phyloP scores from a whole-genome alignment of 805 yeast genomes.

The Schizosaccharomyces osmophilus region DNA sequence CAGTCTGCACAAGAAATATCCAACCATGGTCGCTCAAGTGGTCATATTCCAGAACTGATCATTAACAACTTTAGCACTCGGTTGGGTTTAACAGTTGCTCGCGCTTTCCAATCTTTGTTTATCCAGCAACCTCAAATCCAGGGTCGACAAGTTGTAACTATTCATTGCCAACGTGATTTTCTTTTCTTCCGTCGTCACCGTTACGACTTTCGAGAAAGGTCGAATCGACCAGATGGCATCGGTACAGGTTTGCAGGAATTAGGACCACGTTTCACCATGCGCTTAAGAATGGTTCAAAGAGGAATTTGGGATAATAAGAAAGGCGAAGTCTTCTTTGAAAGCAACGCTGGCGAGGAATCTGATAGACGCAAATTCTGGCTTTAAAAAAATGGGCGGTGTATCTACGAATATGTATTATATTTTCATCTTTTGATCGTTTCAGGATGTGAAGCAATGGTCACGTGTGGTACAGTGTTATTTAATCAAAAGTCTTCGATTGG shows the following conservation, averaged over 20 bases:
- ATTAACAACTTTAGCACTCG: slow-evolving; percentile 81
- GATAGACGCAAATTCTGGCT: not conserved
- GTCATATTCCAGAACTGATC: slow-evolving; percentile 75
- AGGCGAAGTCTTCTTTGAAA: not conserved
- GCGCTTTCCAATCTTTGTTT: slow-evolving; percentile 72
- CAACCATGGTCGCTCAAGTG: slow-evolving; percentile 81
- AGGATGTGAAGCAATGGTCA: too few species aligned
- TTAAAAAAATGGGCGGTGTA: not conserved
- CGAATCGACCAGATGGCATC: slow-evolving; percentile 40
- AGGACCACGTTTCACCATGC: slow-evolving; percentile 89
- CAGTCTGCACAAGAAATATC: slow-evolving; percentile 47
- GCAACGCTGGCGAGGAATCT: slow-evolving; percentile 1
- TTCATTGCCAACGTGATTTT: slow-evolving; percentile 89
- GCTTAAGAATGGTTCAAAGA: slow-evolving; percentile 66
- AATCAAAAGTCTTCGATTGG: too few species aligned
- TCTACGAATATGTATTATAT: too few species aligned
- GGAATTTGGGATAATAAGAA: slow-evolving; percentile 44
- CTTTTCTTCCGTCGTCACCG: slow-evolving; percentile 90
- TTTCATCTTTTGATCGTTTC: too few species aligned
- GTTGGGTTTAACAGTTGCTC: slow-evolving; percentile 78
- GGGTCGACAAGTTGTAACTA: slow-evolving; percentile 85
- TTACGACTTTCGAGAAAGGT: slow-evolving; percentile 69
- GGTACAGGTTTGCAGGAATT: slow-evolving; percentile 44
- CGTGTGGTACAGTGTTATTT: too few species aligned
- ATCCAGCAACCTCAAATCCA: slow-evolving; percentile 84